phyloP scores from a whole-genome alignment of 768 basidiomycete species.

The Tremella mesenterica region DNA sequence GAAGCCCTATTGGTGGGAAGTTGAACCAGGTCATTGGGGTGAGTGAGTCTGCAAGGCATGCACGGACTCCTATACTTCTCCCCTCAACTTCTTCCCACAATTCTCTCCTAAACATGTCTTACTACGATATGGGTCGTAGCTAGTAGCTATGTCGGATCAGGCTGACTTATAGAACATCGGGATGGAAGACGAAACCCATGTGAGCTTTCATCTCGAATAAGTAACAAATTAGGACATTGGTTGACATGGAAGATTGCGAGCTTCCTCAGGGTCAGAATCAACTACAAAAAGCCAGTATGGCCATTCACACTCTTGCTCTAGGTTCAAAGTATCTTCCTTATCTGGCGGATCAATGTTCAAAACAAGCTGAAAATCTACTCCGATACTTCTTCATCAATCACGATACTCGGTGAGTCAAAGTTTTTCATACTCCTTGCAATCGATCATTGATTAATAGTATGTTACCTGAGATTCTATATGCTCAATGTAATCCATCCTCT shows the following conservation, averaged over 20 bases:
- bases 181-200: constrained; percentile 19
- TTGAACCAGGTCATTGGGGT: constrained; percentile 10
- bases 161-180: constrained; percentile 7
- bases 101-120: too few species aligned
- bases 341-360: background rate
- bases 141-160: too few species aligned
- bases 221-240: background rate
- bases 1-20: constrained; percentile 14
- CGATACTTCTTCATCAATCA: constrained; percentile 12
- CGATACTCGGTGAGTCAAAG: constrained; percentile 3
- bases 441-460: constrained; percentile 2
- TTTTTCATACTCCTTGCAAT: background rate
- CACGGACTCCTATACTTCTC: background rate
- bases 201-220: background rate
- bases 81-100: too few species aligned
- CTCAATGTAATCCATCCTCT: constrained; percentile 12
- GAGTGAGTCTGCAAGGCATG: background rate
- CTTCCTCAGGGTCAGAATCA: constrained; percentile 8
- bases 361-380: constrained; percentile 1
- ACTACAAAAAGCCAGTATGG: constrained; percentile 2
- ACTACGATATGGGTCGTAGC: too few species aligned
- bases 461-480: constrained; percentile 12
- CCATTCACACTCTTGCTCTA: constrained; percentile 5
- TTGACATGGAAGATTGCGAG: constrained; percentile 5
- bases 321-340: background rate